Conservation (phyloP, 768 basidiomycete species). For the Mycena chlorophos region DNA sequence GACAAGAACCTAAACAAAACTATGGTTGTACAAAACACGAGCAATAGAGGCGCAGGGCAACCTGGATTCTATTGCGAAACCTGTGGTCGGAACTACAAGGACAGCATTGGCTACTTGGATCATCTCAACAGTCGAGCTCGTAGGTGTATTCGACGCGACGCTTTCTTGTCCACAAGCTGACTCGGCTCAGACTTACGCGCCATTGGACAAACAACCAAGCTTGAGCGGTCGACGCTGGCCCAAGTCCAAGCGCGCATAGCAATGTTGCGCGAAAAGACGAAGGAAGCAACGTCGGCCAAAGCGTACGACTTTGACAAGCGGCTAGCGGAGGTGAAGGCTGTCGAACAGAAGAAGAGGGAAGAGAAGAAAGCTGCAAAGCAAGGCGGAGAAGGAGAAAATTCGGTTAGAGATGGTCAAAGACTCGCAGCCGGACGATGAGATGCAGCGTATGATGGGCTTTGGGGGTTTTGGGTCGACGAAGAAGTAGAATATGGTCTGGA, state of each 20-base stretch:
- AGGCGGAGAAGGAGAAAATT: conserved; percentile 70
- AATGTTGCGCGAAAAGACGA: conserved; percentile 81
- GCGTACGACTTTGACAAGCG: conserved; percentile 94
- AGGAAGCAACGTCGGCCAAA: conserved; percentile 78
- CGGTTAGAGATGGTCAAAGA: conserved; percentile 64
- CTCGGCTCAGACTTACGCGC: conserved; percentile 72
- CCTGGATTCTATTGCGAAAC: conserved; percentile 94
- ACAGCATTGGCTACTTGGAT: conserved; percentile 90
- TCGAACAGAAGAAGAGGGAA: conserved; percentile 64
- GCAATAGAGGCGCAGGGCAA: conserved; percentile 82
- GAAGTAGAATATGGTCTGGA: conserved; percentile 46
- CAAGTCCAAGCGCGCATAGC: conserved; percentile 94
- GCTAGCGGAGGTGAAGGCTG: conserved; percentile 75
- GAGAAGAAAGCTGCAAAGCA: conserved; percentile 80
- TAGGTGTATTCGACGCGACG: conserved; percentile 42
- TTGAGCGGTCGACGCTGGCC: conserved; percentile 85
- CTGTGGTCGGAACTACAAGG: conserved; percentile 90
- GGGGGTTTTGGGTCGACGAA: conserved; percentile 87
- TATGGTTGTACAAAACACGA: conserved; percentile 85
- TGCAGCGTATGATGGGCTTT: conserved; percentile 89
- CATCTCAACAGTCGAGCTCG: conserved; percentile 94
- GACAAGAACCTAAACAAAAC: conserved; percentile 96
- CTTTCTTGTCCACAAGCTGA: conserved; percentile 9
- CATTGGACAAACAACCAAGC: conserved; percentile 93
- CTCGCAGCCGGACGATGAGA: conserved; percentile 57